Evolutionary conservation across 306 rosid species (phyloP).

Genomic region (Rubus idaeus): DNA sequence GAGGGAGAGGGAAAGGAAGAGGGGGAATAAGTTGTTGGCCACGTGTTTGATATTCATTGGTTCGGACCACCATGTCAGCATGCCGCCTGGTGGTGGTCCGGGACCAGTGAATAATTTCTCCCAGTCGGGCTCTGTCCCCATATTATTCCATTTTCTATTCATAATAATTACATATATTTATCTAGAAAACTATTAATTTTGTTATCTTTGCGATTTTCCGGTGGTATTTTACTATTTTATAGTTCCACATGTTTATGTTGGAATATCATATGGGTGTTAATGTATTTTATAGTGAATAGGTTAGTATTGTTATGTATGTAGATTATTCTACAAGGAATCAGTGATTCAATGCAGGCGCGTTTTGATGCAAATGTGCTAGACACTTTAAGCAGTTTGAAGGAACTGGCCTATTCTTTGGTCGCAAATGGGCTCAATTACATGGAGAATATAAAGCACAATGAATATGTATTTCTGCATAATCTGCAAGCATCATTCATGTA

Average conservation of each 20-base stretch:
- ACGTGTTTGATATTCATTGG: too few species aligned
- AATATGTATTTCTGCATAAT: neutral
- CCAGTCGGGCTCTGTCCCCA: neutral
- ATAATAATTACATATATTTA: neutral
- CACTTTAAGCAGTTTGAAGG: too few species aligned
- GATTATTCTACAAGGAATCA: too few species aligned
- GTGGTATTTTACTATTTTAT: neutral
- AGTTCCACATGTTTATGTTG: neutral
- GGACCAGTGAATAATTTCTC: too few species aligned
- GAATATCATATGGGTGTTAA: neutral
- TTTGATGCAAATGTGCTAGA: too few species aligned
- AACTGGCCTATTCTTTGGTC: too few species aligned
- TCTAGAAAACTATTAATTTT: neutral
- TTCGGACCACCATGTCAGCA: too few species aligned
- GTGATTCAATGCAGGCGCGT: neutral
- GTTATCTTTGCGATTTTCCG: neutral
- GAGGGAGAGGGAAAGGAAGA: too few species aligned
- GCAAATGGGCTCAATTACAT: too few species aligned
- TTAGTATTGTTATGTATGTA: neutral
- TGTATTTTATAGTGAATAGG: neutral
- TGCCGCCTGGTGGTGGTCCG: too few species aligned
- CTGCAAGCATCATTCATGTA: slow-evolving; percentile 6
- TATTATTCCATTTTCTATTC: neutral
- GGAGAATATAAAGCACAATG: neutral
- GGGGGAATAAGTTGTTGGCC: too few species aligned